Evolutionary conservation across 1,284 basidiomycete species (phyloP), one percentile per base, ranked within the genome.

Genomic region (Golubevia pallescens): DNA sequence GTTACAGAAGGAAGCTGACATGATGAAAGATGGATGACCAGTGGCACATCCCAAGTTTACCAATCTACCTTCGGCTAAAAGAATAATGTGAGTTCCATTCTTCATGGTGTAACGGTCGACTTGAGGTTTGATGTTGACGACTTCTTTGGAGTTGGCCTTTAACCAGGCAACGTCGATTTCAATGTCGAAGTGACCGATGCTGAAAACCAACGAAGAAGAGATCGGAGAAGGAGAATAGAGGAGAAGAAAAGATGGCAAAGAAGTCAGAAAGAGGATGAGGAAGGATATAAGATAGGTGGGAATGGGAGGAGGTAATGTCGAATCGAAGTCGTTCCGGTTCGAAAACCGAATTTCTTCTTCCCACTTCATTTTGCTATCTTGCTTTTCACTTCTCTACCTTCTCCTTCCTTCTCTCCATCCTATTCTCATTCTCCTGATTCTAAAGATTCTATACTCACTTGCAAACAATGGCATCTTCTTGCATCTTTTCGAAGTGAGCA

Each of bases 1-100:
- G 90, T 99, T 99, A 87, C 94, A 89, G 90, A 99, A 99, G 64
- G 97, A 99, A 89, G 95, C 97, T 51, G 95, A 97, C 97, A 99
- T 99, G 89, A 99, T 96, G 87, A 94, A 94, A 58, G 86, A 86
- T n/a, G 86, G 86, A 84, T 87, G 87, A 66, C 87, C 87, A 52
- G 86, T 86, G 59, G 87, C 87, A 70, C 78, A 95, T 89, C 96
- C 96, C 80, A 99, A 90, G 91, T 99, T 99, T 87, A 99, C 96
- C 71, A 99, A 93, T 89, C 97, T 96, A 74, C 96, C 96, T 86
- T 98, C 94, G 66, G 96, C 96, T 71, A 99, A 93, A 66, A 99
- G 92, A 88, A 99, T 93, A 88, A 99, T 88, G 89, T 98, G 96
- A 69, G 75, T 74, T 74, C 80, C 81, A 73, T 72, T 78, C 67